Percentiles rank a stretch among this genome's conserved stretches.
These are phyloP conservation scores for slime mould (Dictyostelium discoideum) DNA, from an alignment of 78 protist genomes.

Conservation along the genomic window DNA sequence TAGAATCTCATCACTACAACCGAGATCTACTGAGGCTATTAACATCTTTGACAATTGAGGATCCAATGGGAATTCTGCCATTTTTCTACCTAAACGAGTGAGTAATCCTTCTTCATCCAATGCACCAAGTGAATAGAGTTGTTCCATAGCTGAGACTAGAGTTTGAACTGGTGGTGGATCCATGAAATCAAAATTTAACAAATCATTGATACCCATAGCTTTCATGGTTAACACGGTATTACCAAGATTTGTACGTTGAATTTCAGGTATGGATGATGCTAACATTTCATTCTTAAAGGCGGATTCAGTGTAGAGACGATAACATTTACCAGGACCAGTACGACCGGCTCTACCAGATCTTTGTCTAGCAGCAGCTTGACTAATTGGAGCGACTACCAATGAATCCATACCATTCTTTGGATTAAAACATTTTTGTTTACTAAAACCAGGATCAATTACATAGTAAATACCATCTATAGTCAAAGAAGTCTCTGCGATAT, in stretches of 20 bases:
- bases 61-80: conserved; percentile 99
- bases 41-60: conserved; percentile 97
- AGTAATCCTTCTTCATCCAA: conserved; percentile 99
- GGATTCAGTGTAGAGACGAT: conserved; percentile 98
- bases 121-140: conserved; percentile 94
- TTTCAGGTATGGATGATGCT: conserved; percentile 97
- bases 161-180: conserved; percentile 98
- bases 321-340: conserved; percentile 99
- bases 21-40: conserved; percentile 93
- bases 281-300: conserved; percentile 98
- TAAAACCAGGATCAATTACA: conserved; percentile 94
- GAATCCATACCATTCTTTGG: conserved; percentile 98
- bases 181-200: conserved; percentile 98
- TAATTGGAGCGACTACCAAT: conserved; percentile 96
- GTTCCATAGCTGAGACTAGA: conserved; percentile 92
- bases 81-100: conserved; percentile 97
- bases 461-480: conserved; percentile 92
- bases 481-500: conserved; percentile 95
- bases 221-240: conserved; percentile 95
- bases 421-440: conserved; percentile 96
- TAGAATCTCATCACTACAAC: conserved; percentile 97
- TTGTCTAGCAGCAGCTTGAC: conserved; percentile 97
- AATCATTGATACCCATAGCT: conserved; percentile 90
- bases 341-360: conserved; percentile 98
- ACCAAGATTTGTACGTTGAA: conserved; percentile 99